A percentile compares a stretch with the other conserved stretches of the same genome.
These are phyloP conservation scores for Eurotiales sp. DNA, from an alignment of 2,329 filamentous ascomycete genomes.

Conservation along the genomic window DNA sequence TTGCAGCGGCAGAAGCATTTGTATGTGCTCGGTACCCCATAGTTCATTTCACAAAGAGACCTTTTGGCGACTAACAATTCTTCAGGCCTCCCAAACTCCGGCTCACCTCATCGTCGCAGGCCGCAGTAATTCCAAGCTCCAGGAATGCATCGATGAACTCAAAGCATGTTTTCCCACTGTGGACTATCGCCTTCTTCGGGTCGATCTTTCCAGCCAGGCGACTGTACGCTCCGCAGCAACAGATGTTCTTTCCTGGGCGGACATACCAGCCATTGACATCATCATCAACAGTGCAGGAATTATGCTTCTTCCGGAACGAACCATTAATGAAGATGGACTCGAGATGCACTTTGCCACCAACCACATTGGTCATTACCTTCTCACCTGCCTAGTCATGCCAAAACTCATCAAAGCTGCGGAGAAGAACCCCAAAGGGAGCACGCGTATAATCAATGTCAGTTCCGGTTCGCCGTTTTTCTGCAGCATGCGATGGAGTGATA, in stretches of 20 bases:
- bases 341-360: slow-evolving; percentile 39
- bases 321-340: slow-evolving; percentile 31
- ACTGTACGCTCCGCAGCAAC: slow-evolving; percentile 30
- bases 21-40: slow-evolving; percentile 2
- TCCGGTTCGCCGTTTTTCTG: slow-evolving; percentile 23
- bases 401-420: slow-evolving; percentile 16
- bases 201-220: slow-evolving; percentile 33
- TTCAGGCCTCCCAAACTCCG: slow-evolving; percentile 20
- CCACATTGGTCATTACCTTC: slow-evolving; percentile 38
- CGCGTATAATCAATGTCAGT: slow-evolving; percentile 27
- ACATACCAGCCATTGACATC: slow-evolving; percentile 34
- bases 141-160: slow-evolving; percentile 15
- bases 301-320: slow-evolving; percentile 28
- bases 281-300: slow-evolving; percentile 45
- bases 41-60: not conserved
- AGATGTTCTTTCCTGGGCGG: slow-evolving; percentile 25
- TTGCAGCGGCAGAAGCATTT: slow-evolving; percentile 9
- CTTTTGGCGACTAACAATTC: slow-evolving; percentile 7
- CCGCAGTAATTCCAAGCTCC: slow-evolving; percentile 13
- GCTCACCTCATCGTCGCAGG: slow-evolving; percentile 15
- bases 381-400: slow-evolving; percentile 24
- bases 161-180: slow-evolving; percentile 15
- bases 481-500: slow-evolving; percentile 31
- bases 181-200: slow-evolving; percentile 21
- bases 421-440: slow-evolving; percentile 13